Evolutionary conservation across 106 monocot species (phyloP), one percentile per base, ranked within the genome.

Genomic region (Dendrobium huoshanense): DNA sequence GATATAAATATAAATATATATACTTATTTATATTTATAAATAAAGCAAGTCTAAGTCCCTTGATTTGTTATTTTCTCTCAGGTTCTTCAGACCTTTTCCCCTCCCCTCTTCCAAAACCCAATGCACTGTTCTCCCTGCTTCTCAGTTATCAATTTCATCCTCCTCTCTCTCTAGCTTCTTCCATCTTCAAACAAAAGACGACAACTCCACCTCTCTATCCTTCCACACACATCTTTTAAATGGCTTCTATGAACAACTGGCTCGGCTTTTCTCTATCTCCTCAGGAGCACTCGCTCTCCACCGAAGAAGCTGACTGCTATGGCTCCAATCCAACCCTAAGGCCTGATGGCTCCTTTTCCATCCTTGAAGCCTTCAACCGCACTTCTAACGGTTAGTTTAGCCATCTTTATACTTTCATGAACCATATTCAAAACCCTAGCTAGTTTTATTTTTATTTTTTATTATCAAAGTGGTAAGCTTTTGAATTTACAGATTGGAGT

Each of bases 221-320:
- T 22, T 41, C 54, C 67, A 51, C 27, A 3, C 41, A 24, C 20
- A 24, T 25, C 13, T 18, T 31, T 27, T 10, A 37, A 83, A 92
- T 95, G 92, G 85, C 79, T 56, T 84, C 91, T 55, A 85, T 89
- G 88, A 96, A 96, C 85, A 93, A 96, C 86, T 96, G 96, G 96
- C 80, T 96, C 20, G 96, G 73, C 18, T 93, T 96, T 90, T 96
- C 96, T 44, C 91, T 96, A 75, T 88, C 93, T 70, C 91, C 86
- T 15, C 93, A 96, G 41, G 93, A 96, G 29, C 87, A 85, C 61
- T 76, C 51, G 3, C 51, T 83, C 85, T 42, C 86, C 8, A 84
- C 72, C 47, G 85, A 87, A n/a, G 87, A 88, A 75, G 58, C 85
- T 55, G 84, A 86, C 82, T 88, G 87, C 79, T 86, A 79, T 68